These are phyloP conservation scores for Botrytis aclada DNA, from an alignment of 2,329 filamentous ascomycete genomes.

Conservation along the genomic window DNA sequence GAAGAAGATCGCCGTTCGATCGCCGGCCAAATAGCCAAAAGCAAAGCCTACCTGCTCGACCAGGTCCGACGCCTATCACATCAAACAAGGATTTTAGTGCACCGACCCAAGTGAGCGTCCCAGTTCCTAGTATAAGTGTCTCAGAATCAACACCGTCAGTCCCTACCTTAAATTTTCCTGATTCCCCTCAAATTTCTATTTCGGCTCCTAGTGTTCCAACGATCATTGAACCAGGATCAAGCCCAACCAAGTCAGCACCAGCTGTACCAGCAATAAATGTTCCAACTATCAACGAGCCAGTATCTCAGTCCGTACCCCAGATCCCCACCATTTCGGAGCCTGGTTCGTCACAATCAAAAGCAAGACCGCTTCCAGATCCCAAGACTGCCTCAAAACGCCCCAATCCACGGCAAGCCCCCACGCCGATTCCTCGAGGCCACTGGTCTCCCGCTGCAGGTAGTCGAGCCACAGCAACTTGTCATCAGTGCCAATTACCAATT, in stretches of 20 bases:
- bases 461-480: constrained; percentile 69
- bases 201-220: constrained; percentile 30
- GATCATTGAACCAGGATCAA: constrained; percentile 38
- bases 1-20: constrained; percentile 37
- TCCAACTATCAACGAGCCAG: constrained; percentile 31
- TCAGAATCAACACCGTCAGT: constrained; percentile 30
- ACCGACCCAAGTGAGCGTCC: constrained; percentile 46
- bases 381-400: constrained; percentile 31
- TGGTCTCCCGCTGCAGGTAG: constrained; percentile 56
- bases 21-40: constrained; percentile 28
- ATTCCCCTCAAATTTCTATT: constrained; percentile 32
- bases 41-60: constrained; percentile 31
- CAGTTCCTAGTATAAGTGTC: constrained; percentile 34
- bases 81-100: constrained; percentile 42
- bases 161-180: constrained; percentile 37
- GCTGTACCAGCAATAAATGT: constrained; percentile 31
- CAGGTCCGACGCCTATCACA: constrained; percentile 33
- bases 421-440: constrained; percentile 41
- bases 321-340: constrained; percentile 31
- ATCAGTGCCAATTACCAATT: constrained; percentile 80
- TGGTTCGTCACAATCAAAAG: constrained; percentile 37
- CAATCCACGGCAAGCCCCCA: constrained; percentile 38
- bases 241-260: constrained; percentile 29
- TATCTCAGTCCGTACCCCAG: constrained; percentile 24
- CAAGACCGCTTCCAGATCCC: constrained; percentile 42